Percentiles rank a stretch among this genome's conserved stretches.
These are phyloP conservation scores for Scleroderma bovista DNA, from an alignment of 768 basidiomycete species.

Conservation along the genomic window DNA sequence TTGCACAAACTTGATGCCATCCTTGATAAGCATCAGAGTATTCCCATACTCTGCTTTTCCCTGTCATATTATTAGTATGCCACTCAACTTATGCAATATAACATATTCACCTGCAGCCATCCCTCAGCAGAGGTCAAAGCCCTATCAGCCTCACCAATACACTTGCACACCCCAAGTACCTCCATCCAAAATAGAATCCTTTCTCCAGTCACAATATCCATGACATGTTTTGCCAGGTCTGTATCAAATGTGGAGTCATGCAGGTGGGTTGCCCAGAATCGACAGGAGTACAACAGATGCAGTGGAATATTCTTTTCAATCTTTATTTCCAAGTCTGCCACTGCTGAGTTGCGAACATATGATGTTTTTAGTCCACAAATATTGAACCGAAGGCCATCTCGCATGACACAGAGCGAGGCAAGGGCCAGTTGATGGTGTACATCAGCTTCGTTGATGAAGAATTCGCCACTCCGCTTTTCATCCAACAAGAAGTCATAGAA, in stretches of 20 bases:
- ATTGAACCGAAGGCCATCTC: constrained; percentile 28
- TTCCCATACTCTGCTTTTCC: neutral
- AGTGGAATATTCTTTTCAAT: neutral
- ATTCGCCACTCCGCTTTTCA: constrained; percentile 7
- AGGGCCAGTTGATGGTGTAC: constrained; percentile 6
- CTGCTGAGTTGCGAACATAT: constrained; percentile 22
- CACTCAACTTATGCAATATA: neutral
- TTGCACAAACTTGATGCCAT: neutral
- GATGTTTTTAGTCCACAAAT: constrained; percentile 25
- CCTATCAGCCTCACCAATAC: neutral
- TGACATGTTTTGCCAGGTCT: neutral
- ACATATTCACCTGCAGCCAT: neutral
- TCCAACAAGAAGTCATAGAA: constrained; percentile 21
- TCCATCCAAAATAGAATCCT: neutral
- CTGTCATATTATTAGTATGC: neutral
- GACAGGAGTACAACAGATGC: neutral
- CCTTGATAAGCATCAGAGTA: neutral
- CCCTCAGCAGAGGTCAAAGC: neutral
- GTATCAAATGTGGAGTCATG: neutral
- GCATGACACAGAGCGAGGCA: constrained; percentile 24
- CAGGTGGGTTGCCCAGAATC: neutral
- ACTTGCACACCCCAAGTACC: neutral
- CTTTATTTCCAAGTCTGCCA: constrained; percentile 1
- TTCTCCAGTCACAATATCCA: neutral
- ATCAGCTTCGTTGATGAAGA: neutral